Evolutionary conservation across 176 grass and related monocot species (phyloP).

Genomic region (Triticum dicoccoides): DNA sequence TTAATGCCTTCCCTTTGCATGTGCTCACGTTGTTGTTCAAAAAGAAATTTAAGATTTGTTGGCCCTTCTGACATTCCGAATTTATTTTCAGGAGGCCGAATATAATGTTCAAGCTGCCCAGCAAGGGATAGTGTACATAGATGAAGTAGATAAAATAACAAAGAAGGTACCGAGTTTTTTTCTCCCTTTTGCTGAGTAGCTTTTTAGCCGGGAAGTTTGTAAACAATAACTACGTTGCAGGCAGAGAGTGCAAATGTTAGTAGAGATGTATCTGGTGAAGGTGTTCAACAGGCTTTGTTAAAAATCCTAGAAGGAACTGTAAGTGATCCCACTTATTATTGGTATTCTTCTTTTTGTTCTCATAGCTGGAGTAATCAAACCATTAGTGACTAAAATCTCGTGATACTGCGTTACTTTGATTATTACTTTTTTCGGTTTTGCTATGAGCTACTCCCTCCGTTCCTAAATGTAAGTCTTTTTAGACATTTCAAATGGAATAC

Average conservation of each 20-base stretch:
- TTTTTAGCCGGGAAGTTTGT: slow-evolving; percentile 14
- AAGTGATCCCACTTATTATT: slow-evolving; percentile 45
- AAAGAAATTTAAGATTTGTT: slow-evolving; percentile 9
- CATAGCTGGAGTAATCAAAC: background rate
- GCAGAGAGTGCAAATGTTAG: slow-evolving; percentile 81
- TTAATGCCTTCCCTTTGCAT: slow-evolving; percentile 4
- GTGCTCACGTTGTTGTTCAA: slow-evolving; percentile 7
- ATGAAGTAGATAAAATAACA: slow-evolving; percentile 99
- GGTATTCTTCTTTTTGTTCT: background rate
- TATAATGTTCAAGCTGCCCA: slow-evolving; percentile 96
- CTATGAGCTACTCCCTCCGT: background rate
- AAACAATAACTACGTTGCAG: slow-evolving; percentile 43
- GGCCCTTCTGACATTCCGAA: slow-evolving; percentile 18
- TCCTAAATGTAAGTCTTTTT: no score
- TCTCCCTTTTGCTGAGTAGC: background rate
- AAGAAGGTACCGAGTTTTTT: slow-evolving; percentile 57
- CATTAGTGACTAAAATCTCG: background rate
- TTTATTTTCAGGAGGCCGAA: slow-evolving; percentile 73
- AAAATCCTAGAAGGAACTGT: slow-evolving; percentile 99
- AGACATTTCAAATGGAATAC: no score
- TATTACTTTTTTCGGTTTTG: background rate
- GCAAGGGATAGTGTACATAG: slow-evolving; percentile 98
- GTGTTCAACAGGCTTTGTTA: slow-evolving; percentile 96
- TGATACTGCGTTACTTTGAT: background rate
- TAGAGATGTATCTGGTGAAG: slow-evolving; percentile 99